Evolutionary conservation across 1,139 yeast species (phyloP).

Genomic region (Petasospora fabianii): DNA sequence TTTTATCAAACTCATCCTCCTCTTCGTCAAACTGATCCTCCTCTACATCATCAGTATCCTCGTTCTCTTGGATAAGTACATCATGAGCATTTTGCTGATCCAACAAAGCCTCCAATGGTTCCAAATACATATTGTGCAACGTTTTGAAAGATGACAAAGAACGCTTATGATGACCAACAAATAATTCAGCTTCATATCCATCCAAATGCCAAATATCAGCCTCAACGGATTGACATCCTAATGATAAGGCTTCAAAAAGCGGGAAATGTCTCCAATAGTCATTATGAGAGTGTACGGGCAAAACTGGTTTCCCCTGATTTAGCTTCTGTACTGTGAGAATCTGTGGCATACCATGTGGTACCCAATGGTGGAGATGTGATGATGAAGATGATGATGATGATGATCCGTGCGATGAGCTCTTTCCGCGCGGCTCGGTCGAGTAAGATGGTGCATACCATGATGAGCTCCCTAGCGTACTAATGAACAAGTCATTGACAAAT

Average conservation of each 20-base stretch:
- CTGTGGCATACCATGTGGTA: neutral
- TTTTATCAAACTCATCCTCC: slow-evolving; percentile 2
- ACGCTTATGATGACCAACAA: slow-evolving; percentile 61
- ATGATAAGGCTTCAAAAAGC: slow-evolving; percentile 54
- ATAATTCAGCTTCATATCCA: slow-evolving; percentile 39
- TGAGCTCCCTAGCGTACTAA: slow-evolving; percentile 4
- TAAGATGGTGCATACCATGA: slow-evolving; percentile 2
- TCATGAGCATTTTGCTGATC: slow-evolving; percentile 33
- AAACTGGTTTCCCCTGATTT: slow-evolving; percentile 14
- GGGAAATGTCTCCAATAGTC: slow-evolving; percentile 71
- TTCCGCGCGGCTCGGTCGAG: neutral
- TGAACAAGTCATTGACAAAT: slow-evolving; percentile 8
- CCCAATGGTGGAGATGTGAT: neutral
- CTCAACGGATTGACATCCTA: slow-evolving; percentile 62
- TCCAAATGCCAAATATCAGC: slow-evolving; percentile 59
- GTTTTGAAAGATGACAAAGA: slow-evolving; percentile 44
- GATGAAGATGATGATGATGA: too few species aligned
- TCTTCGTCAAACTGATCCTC: too few species aligned
- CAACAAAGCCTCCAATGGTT: slow-evolving; percentile 47
- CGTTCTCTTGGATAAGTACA: slow-evolving; percentile 6
- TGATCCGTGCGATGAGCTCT: too few species aligned
- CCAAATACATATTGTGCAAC: slow-evolving; percentile 48
- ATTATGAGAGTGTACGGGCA: slow-evolving; percentile 62
- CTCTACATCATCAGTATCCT: too few species aligned
- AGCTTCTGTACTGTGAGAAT: slow-evolving; percentile 7